phyloP scores from a whole-genome alignment of 352 stramenopile species.

The Peronospora destructor region DNA sequence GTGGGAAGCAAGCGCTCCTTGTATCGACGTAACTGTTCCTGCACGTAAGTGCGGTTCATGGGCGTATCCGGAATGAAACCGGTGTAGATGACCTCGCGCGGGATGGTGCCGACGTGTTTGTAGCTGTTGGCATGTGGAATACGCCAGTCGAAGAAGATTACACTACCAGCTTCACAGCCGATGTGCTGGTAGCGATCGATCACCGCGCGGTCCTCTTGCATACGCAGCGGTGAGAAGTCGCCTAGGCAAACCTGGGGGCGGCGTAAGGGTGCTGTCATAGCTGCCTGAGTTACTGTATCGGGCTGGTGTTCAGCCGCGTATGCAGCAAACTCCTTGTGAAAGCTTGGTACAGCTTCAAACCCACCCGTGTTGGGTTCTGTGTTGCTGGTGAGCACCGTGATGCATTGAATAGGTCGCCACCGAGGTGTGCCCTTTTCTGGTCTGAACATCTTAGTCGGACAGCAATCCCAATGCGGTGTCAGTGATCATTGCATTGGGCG shows the following conservation, averaged over 20 bases:
- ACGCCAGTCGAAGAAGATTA: slow-evolving; percentile 86
- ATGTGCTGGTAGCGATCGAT: slow-evolving; percentile 72
- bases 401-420: slow-evolving; percentile 87
- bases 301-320: slow-evolving; percentile 41
- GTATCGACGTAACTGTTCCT: slow-evolving; percentile 73
- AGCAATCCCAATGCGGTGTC: slow-evolving; percentile 86
- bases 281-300: slow-evolving; percentile 10
- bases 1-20: slow-evolving; percentile 46
- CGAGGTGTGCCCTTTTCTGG: slow-evolving; percentile 61
- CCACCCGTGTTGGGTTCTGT: slow-evolving; percentile 59
- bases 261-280: slow-evolving; percentile 10
- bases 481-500: slow-evolving; percentile 77
- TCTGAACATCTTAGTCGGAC: slow-evolving; percentile 65
- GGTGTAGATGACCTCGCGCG: slow-evolving; percentile 81
- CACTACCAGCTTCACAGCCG: slow-evolving; percentile 51
- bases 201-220: slow-evolving; percentile 72
- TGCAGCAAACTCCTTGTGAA: slow-evolving; percentile 77
- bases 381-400: slow-evolving; percentile 78
- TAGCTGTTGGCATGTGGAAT: slow-evolving; percentile 86
- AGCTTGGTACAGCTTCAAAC: slow-evolving; percentile 81
- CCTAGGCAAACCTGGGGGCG: slow-evolving; percentile 77
- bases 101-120: slow-evolving; percentile 45
- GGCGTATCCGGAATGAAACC: slow-evolving; percentile 68
- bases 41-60: slow-evolving; percentile 65
- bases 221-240: slow-evolving; percentile 81